Evolutionary conservation across 768 basidiomycete genomes (phyloP).

Genomic region (Suillus subaureus): DNA sequence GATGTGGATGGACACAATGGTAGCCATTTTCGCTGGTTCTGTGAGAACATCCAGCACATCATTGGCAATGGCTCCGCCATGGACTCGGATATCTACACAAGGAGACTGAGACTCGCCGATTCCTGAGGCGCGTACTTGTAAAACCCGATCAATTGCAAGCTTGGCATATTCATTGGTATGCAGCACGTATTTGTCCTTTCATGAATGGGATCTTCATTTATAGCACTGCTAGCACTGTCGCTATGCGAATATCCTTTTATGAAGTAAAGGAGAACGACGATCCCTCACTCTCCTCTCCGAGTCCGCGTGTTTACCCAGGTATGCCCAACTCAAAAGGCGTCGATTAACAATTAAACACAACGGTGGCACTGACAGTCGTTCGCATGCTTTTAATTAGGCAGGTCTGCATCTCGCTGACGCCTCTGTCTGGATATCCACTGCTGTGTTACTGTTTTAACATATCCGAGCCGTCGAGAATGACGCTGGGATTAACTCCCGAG

Average conservation of each 20-base stretch:
- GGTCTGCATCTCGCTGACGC: slow-evolving; percentile 56
- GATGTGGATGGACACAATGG: too few relatives aligned
- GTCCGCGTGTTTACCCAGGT: too few relatives aligned
- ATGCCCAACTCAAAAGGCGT: neutral
- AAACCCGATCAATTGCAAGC: slow-evolving; percentile 39
- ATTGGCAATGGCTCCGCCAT: slow-evolving; percentile 41
- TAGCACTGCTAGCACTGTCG: slow-evolving; percentile 41
- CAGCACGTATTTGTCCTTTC: neutral
- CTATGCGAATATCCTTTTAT: slow-evolving; percentile 39
- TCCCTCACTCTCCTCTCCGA: too few relatives aligned
- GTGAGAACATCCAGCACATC: neutral
- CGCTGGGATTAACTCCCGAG: slow-evolving; percentile 49
- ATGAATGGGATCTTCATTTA: neutral
- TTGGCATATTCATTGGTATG: slow-evolving; percentile 44
- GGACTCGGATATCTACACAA: slow-evolving; percentile 27
- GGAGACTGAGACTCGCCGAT: slow-evolving; percentile 44
- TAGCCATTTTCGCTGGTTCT: neutral
- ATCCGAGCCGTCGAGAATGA: slow-evolving; percentile 46
- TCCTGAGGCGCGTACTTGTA: slow-evolving; percentile 41
- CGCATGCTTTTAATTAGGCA: slow-evolving; percentile 22
- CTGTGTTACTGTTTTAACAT: slow-evolving; percentile 52
- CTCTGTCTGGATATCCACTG: slow-evolving; percentile 47
- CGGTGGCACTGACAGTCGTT: too few relatives aligned
- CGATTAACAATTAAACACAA: slow-evolving; percentile 12
- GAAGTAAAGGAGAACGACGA: too few relatives aligned